A percentile compares a stretch with the other conserved stretches of the same genome.
These are phyloP conservation scores for maize (Zea mays) DNA, from an alignment of 176 grass and related monocot species.

Conservation along the genomic window Zm-B73-REFERENCE-NAM-5.0 NC_050105.1:72069001-72069500, in stretches of 20 bases:
- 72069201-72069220: constrained; percentile 83
- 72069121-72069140: constrained; percentile 65
- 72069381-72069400: constrained; percentile 4
- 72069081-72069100: constrained; percentile 53
- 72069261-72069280: constrained; percentile 1
- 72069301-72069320: not conserved
- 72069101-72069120: constrained; percentile 93
- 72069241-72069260: not conserved
- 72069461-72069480: not conserved
- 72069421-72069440: constrained; percentile 13
- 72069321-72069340: not conserved
- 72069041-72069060: constrained; percentile 1
- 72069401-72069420: not conserved
- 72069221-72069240: not conserved
- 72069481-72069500: constrained; percentile 25
- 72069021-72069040: constrained; percentile 37
- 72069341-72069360: not conserved
- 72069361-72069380: constrained; percentile 16
- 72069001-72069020: constrained; percentile 88
- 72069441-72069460: constrained; percentile 26
- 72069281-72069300: not conserved
- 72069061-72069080: constrained; percentile 13
- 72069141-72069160: constrained; percentile 49
- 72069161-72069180: constrained; percentile 40
- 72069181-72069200: constrained; percentile 72